These are phyloP conservation scores for Arabidopsis thaliana DNA, from an alignment of 345 rosid genomes.

Conservation along the genomic window TAIR10.1 NC_003076.8:4918001-4918500, in stretches of 20 bases:
- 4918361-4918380: no score
- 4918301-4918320: neutral
- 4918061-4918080: no score
- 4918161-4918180: neutral
- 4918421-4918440: no score
- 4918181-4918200: slow-evolving; percentile 1
- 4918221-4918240: neutral
- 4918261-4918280: neutral
- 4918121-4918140: neutral
- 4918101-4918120: neutral
- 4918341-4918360: neutral
- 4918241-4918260: slow-evolving; percentile 1
- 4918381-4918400: no score
- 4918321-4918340: neutral
- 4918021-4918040: neutral
- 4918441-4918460: no score
- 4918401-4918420: no score
- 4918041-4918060: no score
- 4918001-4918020: neutral
- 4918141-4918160: neutral
- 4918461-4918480: no score
- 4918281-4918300: neutral
- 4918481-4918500: no score
- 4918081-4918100: no score
- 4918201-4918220: neutral